These are phyloP conservation scores for Cladosporium sp. DNA, from an alignment of 2,329 filamentous ascomycete genomes.

Conservation along the genomic window DNA sequence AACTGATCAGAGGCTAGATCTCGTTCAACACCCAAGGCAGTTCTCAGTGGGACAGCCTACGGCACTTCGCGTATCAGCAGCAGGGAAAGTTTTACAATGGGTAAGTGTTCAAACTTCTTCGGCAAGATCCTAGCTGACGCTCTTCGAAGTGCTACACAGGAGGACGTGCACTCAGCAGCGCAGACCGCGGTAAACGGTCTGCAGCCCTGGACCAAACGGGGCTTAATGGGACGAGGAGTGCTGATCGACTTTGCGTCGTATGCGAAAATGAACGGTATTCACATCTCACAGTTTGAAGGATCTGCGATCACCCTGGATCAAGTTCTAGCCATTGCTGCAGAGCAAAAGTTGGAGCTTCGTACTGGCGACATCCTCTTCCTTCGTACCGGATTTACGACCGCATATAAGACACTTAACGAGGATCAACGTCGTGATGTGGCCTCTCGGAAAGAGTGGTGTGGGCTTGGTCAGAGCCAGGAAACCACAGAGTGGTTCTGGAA, in stretches of 20 bases:
- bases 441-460: slow-evolving; percentile 1
- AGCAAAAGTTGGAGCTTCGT: not conserved
- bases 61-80: slow-evolving; percentile 47
- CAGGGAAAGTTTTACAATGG: slow-evolving; percentile 27
- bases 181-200: not conserved
- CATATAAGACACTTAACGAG: not conserved
- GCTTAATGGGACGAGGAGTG: not conserved
- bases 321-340: not conserved
- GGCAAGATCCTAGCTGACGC: not conserved
- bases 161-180: not conserved
- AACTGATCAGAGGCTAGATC: not conserved
- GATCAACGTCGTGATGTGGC: not conserved
- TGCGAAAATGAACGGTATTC: not conserved
- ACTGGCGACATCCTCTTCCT: not conserved
- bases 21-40: slow-evolving; percentile 5
- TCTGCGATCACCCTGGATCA: not conserved
- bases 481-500: slow-evolving; percentile 6
- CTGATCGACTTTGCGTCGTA: slow-evolving; percentile 1
- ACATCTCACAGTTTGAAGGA: not conserved
- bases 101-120: not conserved
- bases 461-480: slow-evolving; percentile 1
- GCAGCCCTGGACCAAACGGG: not conserved
- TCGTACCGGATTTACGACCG: not conserved
- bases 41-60: slow-evolving; percentile 6
- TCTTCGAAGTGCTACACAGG: not conserved